phyloP scores from a whole-genome alignment of 768 basidiomycete species.

The Hydnomerulius pinastri region DNA sequence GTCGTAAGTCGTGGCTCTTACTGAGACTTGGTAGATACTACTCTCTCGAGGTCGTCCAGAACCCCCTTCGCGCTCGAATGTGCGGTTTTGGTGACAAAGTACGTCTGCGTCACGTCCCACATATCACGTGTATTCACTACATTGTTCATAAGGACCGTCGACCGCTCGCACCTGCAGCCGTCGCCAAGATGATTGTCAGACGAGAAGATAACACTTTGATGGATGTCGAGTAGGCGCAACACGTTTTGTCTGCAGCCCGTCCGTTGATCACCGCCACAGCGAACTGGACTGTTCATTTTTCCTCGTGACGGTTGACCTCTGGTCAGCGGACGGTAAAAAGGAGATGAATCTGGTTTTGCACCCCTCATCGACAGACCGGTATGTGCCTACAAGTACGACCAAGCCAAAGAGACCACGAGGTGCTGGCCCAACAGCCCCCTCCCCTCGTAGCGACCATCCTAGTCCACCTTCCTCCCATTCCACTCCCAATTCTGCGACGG shows the following conservation, averaged over 20 bases:
- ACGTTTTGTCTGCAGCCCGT: background rate
- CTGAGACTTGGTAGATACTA: slow-evolving; percentile 58
- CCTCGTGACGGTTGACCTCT: slow-evolving; percentile 89
- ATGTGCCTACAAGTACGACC: slow-evolving; percentile 46
- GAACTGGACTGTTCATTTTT: slow-evolving; percentile 88
- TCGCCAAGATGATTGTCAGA: slow-evolving; percentile 79
- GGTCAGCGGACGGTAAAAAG: slow-evolving; percentile 78
- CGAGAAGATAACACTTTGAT: slow-evolving; percentile 66
- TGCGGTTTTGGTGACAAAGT: slow-evolving; percentile 98
- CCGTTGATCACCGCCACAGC: slow-evolving; percentile 40
- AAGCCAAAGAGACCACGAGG: slow-evolving; percentile 39
- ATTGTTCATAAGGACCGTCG: slow-evolving; percentile 71
- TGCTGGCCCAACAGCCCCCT: slow-evolving; percentile 37
- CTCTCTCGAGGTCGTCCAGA: slow-evolving; percentile 81
- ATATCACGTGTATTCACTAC: slow-evolving; percentile 12
- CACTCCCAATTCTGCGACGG: slow-evolving; percentile 50
- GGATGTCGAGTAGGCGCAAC: slow-evolving; percentile 68
- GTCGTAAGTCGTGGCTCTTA: slow-evolving; percentile 5
- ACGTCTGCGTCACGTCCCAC: slow-evolving; percentile 22
- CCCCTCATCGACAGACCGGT: slow-evolving; percentile 70
- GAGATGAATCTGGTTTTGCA: slow-evolving; percentile 91
- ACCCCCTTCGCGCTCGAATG: slow-evolving; percentile 90
- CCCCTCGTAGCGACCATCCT: slow-evolving; percentile 37
- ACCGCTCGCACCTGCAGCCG: slow-evolving; percentile 88
- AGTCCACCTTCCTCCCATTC: slow-evolving; percentile 50